Conservation (phyloP, 2,329 filamentous ascomycete species). For the Sclerotinia subarctica region DNA sequence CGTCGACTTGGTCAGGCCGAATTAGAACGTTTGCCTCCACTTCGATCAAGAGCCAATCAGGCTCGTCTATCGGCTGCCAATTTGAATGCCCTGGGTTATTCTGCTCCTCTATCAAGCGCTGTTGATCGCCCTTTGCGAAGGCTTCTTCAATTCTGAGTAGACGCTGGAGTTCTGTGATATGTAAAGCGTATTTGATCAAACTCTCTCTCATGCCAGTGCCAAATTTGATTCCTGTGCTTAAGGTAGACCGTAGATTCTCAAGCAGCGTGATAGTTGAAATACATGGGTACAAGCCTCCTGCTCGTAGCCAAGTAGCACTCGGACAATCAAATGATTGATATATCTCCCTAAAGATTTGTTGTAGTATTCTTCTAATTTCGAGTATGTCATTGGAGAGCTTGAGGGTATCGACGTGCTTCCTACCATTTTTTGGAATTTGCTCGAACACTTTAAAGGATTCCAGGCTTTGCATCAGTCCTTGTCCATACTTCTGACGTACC, state of each 20-base stretch:
- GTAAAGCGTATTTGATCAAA: slow-evolving; percentile 43
- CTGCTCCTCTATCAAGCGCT: slow-evolving; percentile 41
- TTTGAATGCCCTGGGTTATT: slow-evolving; percentile 43
- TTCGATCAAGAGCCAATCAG: slow-evolving; percentile 66
- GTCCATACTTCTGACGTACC: slow-evolving; percentile 42
- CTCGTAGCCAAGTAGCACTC: slow-evolving; percentile 40
- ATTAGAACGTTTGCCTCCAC: slow-evolving; percentile 63
- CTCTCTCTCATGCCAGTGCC: slow-evolving; percentile 39
- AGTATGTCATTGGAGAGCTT: slow-evolving; percentile 15
- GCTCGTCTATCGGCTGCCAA: slow-evolving; percentile 40
- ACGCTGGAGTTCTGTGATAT: slow-evolving; percentile 44
- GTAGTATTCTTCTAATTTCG: background rate
- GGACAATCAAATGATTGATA: slow-evolving; percentile 20
- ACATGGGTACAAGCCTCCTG: slow-evolving; percentile 43
- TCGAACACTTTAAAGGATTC: slow-evolving; percentile 32
- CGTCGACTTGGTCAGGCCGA: slow-evolving; percentile 58
- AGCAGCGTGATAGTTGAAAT: slow-evolving; percentile 44
- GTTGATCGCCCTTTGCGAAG: slow-evolving; percentile 32
- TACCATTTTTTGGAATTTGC: background rate
- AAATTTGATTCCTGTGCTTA: slow-evolving; percentile 32
- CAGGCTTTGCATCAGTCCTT: slow-evolving; percentile 40
- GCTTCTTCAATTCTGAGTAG: slow-evolving; percentile 45
- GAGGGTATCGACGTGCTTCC: background rate
- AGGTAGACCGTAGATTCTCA: slow-evolving; percentile 42
- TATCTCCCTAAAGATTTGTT: slow-evolving; percentile 8